Evolutionary conservation across 2,329 filamentous ascomycete genomes (phyloP).

Genomic region (Incumbomyces lentus): DNA sequence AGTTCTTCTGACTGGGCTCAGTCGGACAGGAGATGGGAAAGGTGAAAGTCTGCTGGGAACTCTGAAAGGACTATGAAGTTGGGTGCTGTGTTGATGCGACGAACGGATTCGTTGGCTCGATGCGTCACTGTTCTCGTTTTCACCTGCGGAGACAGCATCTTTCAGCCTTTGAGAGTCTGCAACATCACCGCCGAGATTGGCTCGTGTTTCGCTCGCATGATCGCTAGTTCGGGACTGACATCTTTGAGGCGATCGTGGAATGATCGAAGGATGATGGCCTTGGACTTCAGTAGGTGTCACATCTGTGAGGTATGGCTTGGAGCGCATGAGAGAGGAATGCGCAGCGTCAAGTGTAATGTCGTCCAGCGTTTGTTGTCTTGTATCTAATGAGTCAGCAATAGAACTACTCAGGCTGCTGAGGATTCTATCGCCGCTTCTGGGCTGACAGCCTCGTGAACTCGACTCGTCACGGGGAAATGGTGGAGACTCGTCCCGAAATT

Average conservation of each 20-base stretch:
- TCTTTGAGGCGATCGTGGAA: conserved; percentile 1
- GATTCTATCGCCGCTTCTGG: too few species aligned
- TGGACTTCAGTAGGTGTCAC: background rate
- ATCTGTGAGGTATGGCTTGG: background rate
- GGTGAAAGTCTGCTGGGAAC: background rate
- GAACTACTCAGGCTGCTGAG: too few species aligned
- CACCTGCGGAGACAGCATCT: background rate
- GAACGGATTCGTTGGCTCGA: background rate
- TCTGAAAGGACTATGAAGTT: background rate
- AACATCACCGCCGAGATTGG: background rate
- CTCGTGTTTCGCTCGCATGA: background rate
- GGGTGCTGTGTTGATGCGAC: too few species aligned
- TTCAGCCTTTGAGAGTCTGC: background rate
- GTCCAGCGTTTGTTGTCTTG: too few species aligned
- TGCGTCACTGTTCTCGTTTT: background rate
- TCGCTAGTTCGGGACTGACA: background rate
- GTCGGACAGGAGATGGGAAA: background rate
- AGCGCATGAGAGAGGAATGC: conserved; percentile 1
- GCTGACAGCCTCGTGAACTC: too few species aligned
- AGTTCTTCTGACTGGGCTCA: background rate
- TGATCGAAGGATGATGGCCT: conserved; percentile 3
- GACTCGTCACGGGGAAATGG: background rate
- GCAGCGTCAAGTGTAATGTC: background rate
- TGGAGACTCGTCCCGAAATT: background rate
- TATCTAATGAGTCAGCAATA: too few species aligned